Evolutionary conservation across 2,329 filamentous ascomycete genomes (phyloP), one percentile per base, ranked within the genome.

Genomic region (Fusarium caatingaense): DNA sequence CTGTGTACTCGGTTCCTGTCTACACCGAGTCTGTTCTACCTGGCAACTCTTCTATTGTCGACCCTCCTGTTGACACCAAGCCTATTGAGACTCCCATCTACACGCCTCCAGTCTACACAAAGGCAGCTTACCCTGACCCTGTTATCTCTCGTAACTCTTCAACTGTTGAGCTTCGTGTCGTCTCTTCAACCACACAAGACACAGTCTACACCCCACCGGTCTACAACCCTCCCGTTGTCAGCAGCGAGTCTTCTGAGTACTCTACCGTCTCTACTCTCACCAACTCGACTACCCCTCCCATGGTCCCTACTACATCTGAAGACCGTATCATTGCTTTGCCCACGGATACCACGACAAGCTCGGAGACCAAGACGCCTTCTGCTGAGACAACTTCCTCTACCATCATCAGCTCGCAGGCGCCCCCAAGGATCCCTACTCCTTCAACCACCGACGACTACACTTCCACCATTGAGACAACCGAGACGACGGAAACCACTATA

Each of bases 41-140:
- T 59, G 47, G 57, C 5, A 65, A 71, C 37, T 68, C 68, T 23
- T 68, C 68, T 5, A 56, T 16, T 11, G 16, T 21, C 20, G 48
- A 37, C 10, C 37, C 23, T 2, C 67, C 64, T 13, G 25, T 49
- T 4, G 54, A 71, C 42, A 68, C 67, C 3, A 68, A 64, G 58
- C 44, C 55, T 28, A 40, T 47, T 11, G 60, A 62, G 23, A 69
- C 44, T 13, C 67, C 66, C 4, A 48, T 62, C 21, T 66, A 67
- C n/a, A 63, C 49, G 3, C 57, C 68, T n/a, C 60, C 68, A 16
- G 68, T 47, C 18, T 68, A 71, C 44, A 57, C 54, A 3, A 61
- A 60, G 34, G 40, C 58, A 5, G 42, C 10, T n/a, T 62, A 61
- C 45, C 23, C 48, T 6, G 44, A 23, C 1, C 63, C 54, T 16